Percentiles rank a stretch among this genome's conserved stretches.
phyloP scores from a whole-genome alignment of 1,284 basidiomycete species.

The Ganoderma sinense region DNA sequence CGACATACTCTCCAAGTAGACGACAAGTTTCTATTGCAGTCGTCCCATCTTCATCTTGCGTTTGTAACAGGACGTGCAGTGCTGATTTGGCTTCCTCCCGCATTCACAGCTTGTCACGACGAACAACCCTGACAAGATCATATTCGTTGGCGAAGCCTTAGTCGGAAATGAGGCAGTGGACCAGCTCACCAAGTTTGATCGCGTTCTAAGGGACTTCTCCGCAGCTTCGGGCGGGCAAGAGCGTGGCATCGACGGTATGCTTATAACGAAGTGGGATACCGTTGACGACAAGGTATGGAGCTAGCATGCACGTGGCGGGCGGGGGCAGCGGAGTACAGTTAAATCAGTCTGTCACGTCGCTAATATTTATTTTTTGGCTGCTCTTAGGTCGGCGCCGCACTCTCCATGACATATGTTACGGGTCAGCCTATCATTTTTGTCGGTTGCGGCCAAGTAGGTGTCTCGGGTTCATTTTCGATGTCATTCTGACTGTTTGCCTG shows the following conservation, averaged over 20 bases:
- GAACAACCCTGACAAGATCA: constrained; percentile 94
- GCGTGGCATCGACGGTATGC: constrained; percentile 95
- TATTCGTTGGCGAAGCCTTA: constrained; percentile 95
- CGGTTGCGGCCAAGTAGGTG: constrained; percentile 87
- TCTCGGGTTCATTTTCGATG: neutral
- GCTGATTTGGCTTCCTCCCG: constrained; percentile 6
- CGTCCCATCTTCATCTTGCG: too few relatives aligned
- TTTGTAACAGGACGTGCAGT: neutral
- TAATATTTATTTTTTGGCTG: constrained; percentile 5
- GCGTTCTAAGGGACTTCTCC: constrained; percentile 89
- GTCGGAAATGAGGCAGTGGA: constrained; percentile 98
- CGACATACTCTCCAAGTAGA: constrained; percentile 21
- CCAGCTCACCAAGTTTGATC: constrained; percentile 94
- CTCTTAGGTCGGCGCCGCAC: constrained; percentile 87
- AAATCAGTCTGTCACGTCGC: neutral
- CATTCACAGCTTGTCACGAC: constrained; percentile 78
- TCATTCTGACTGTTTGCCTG: neutral
- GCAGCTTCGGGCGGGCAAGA: constrained; percentile 72
- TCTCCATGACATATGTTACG: constrained; percentile 98
- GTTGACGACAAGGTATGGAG: constrained; percentile 85
- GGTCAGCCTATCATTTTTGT: constrained; percentile 97
- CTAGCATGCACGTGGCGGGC: neutral
- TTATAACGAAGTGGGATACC: constrained; percentile 97
- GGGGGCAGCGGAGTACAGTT: constrained; percentile 13
- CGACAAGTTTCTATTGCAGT: neutral